Evolutionary conservation across 1,284 basidiomycete species (phyloP).

Genomic region (Boletus semigastroideus): DNA sequence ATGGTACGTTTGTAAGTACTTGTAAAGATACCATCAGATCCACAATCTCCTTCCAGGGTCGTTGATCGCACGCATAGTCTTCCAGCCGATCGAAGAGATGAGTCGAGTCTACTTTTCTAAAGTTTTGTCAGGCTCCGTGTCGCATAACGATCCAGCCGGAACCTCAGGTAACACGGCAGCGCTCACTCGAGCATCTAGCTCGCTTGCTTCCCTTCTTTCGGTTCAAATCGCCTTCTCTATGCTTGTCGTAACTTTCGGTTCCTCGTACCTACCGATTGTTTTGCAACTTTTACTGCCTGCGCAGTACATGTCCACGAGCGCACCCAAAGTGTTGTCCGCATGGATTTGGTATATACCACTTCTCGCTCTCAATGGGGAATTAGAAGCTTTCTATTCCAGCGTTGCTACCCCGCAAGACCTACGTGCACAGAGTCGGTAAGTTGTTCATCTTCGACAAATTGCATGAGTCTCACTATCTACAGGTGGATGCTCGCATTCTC

Average conservation of each 20-base stretch:
- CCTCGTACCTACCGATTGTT: constrained; percentile 69
- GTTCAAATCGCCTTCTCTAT: constrained; percentile 70
- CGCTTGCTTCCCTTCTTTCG: constrained; percentile 59
- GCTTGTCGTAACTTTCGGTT: constrained; percentile 72
- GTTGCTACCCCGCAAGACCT: constrained; percentile 67
- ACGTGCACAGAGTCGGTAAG: constrained; percentile 60
- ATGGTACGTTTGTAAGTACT: constrained; percentile 56
- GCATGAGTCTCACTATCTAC: constrained; percentile 1
- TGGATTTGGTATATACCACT: constrained; percentile 88
- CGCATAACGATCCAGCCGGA: constrained; percentile 1
- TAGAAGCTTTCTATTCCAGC: constrained; percentile 88
- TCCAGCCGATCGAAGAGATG: constrained; percentile 92
- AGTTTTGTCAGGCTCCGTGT: constrained; percentile 39
- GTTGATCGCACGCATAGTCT: constrained; percentile 84
- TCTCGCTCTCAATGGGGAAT: constrained; percentile 83
- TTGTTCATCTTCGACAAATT: constrained; percentile 12
- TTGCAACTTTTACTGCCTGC: constrained; percentile 71
- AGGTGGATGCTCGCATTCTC: constrained; percentile 76
- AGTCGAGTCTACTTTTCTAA: constrained; percentile 86
- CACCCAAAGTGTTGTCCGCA: constrained; percentile 68
- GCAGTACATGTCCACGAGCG: constrained; percentile 71
- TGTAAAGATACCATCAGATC: constrained; percentile 9
- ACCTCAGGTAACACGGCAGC: not conserved
- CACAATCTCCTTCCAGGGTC: constrained; percentile 59
- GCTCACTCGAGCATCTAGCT: constrained; percentile 39